Conservation (phyloP, 2,329 filamentous ascomycete genomes). For the Arthrobotrys musiformis region DNA sequence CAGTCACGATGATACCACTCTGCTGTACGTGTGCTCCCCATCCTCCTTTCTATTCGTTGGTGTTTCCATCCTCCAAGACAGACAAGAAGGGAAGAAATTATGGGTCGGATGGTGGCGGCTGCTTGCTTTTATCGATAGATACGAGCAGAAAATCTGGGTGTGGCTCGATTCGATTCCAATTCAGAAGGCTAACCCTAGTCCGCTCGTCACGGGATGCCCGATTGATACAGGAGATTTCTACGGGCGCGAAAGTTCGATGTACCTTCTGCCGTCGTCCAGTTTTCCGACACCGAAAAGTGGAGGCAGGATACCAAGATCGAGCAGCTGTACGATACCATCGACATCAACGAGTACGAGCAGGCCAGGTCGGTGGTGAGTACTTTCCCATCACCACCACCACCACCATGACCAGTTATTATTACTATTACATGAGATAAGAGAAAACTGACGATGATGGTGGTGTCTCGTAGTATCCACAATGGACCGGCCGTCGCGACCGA, state of each 20-base stretch:
- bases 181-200: conserved; percentile 46
- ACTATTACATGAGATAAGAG: no score
- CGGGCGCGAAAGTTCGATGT: conserved; percentile 84
- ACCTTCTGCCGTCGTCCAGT: conserved; percentile 81
- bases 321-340: conserved; percentile 84
- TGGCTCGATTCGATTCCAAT: no score
- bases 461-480: conserved; percentile 88
- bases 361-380: conserved; percentile 76
- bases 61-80: not conserved
- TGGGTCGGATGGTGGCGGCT: not conserved
- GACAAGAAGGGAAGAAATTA: no score
- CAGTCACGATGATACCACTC: conserved; percentile 66
- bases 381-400: not conserved
- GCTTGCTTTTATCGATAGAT: conserved; percentile 34
- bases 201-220: conserved; percentile 40
- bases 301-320: conserved; percentile 81
- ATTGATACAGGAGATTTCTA: conserved; percentile 75
- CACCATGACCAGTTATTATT: no score
- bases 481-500: conserved; percentile 88
- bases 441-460: conserved; percentile 49
- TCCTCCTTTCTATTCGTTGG: conserved; percentile 13
- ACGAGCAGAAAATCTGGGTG: conserved; percentile 56
- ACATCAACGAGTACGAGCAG: conserved; percentile 83
- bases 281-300: conserved; percentile 89
- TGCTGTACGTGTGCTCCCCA: conserved; percentile 64